These are phyloP conservation scores for Platismatia glauca DNA, from an alignment of 495 filamentous ascomycete genomes.

Conservation along the genomic window DNA sequence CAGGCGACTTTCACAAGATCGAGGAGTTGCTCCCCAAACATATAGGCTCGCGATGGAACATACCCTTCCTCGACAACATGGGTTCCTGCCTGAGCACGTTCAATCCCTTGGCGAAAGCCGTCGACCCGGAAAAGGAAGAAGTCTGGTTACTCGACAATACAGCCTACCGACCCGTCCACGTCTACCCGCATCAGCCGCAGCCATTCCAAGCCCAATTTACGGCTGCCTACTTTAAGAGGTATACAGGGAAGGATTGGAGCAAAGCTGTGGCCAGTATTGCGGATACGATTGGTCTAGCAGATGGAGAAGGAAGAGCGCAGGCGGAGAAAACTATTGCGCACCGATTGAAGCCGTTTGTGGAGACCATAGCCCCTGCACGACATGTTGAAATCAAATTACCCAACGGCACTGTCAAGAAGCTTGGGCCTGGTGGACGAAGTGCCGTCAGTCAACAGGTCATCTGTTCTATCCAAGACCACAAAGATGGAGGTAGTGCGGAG, in stretches of 20 bases:
- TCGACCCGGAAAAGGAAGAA: conserved; percentile 46
- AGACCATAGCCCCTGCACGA: conserved; percentile 60
- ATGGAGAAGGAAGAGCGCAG: conserved; percentile 46
- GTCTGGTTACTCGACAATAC: conserved; percentile 92
- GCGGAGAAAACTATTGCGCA: conserved; percentile 56
- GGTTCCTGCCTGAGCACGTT: conserved; percentile 26
- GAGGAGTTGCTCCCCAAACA: conserved; percentile 17
- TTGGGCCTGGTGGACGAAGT: conserved; percentile 36
- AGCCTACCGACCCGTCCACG: conserved; percentile 49
- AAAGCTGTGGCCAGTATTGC: conserved; percentile 62
- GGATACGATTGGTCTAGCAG: conserved; percentile 57
- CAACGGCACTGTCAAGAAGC: conserved; percentile 28
- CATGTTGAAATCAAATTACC: conserved; percentile 51
- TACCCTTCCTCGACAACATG: conserved; percentile 21
- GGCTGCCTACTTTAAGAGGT: conserved; percentile 64
- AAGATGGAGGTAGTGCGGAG: conserved; percentile 35
- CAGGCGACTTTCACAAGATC: conserved; percentile 16
- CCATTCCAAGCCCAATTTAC: conserved; percentile 75
- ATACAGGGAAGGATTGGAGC: conserved; percentile 55
- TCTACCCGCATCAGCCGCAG: conserved; percentile 22
- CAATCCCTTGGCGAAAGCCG: conserved; percentile 34
- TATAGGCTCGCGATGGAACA: conserved; percentile 17
- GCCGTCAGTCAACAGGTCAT: conserved; percentile 21
- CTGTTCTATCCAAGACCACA: conserved; percentile 11
- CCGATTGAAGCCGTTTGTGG: conserved; percentile 67